Evolutionary conservation across 495 filamentous ascomycete species (phyloP).

Genomic region (Amorphotheca resinae): DNA sequence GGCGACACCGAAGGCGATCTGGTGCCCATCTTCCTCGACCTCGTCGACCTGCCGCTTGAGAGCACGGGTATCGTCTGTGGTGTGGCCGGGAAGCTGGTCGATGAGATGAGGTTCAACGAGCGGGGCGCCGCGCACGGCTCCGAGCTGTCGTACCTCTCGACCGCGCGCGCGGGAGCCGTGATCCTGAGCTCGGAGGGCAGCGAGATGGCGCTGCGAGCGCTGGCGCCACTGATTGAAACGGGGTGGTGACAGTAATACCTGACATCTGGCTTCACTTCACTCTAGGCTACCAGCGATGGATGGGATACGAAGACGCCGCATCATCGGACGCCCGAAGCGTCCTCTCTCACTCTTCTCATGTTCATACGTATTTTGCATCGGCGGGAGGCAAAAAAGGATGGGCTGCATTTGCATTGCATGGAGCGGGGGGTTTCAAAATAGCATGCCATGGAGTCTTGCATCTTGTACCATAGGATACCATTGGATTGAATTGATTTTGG

Average conservation of each 20-base stretch:
- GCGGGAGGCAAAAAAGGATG: background rate
- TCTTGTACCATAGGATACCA: too few relatives aligned
- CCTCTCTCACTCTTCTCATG: background rate
- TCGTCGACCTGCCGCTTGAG: slow-evolving; percentile 70
- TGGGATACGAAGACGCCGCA: too few relatives aligned
- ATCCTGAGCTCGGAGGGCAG: slow-evolving; percentile 68
- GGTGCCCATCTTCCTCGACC: slow-evolving; percentile 80
- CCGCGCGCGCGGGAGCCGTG: slow-evolving; percentile 80
- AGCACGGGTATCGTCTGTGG: slow-evolving; percentile 91
- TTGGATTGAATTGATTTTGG: background rate
- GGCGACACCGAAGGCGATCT: slow-evolving; percentile 71
- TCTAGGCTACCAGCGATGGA: too few relatives aligned
- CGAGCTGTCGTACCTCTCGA: slow-evolving; percentile 88
- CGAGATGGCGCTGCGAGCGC: slow-evolving; percentile 53
- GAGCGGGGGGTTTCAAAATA: background rate
- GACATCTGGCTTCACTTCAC: too few relatives aligned
- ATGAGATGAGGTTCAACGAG: slow-evolving; percentile 26
- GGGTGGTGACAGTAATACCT: too few relatives aligned
- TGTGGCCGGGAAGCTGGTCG: slow-evolving; percentile 68
- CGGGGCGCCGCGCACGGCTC: slow-evolving; percentile 29
- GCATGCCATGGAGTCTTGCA: background rate
- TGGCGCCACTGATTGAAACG: slow-evolving; percentile 34
- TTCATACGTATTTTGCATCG: background rate
- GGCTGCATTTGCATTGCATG: background rate
- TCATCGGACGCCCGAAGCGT: too few relatives aligned